These are phyloP conservation scores for Kwoniella heveanensis DNA, from an alignment of 768 basidiomycete genomes.

Conservation along the genomic window DNA sequence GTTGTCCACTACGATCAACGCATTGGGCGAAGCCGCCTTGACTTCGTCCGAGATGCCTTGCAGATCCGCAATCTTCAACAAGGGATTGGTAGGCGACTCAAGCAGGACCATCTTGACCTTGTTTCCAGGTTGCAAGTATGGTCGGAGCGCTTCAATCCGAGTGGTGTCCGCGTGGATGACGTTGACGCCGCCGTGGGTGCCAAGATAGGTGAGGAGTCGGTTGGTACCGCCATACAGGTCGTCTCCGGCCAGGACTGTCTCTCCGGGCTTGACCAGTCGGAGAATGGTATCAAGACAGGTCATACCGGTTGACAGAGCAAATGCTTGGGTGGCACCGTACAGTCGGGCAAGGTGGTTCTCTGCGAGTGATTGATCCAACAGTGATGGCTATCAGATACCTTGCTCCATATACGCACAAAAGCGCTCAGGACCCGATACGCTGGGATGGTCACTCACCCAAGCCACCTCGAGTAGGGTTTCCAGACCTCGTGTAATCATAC, in stretches of 20 bases:
- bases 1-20: conserved; percentile 67
- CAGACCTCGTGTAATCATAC: conserved; percentile 92
- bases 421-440: no score
- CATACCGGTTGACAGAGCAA: conserved; percentile 96
- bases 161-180: conserved; percentile 96
- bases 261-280: conserved; percentile 89
- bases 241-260: conserved; percentile 92
- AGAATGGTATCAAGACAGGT: conserved; percentile 94
- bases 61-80: conserved; percentile 91
- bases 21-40: conserved; percentile 60
- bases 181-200: conserved; percentile 79
- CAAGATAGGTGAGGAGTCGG: conserved; percentile 85
- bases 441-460: conserved; percentile 66
- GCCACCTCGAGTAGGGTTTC: conserved; percentile 94
- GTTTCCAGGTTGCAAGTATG: conserved; percentile 39
- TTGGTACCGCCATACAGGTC: conserved; percentile 98
- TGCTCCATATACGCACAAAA: no score
- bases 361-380: conserved; percentile 55
- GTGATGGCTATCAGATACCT: no score
- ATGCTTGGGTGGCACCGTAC: conserved; percentile 84
- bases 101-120: conserved; percentile 81
- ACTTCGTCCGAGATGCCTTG: conserved; percentile 79
- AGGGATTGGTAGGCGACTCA: conserved; percentile 95
- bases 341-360: conserved; percentile 98
- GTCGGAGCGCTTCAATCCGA: conserved; percentile 35